A percentile compares a stretch with the other conserved stretches of the same genome.
These are phyloP conservation scores for Cladosporium oxysporum DNA, from an alignment of 2,329 filamentous ascomycete species.

Conservation along the genomic window DNA sequence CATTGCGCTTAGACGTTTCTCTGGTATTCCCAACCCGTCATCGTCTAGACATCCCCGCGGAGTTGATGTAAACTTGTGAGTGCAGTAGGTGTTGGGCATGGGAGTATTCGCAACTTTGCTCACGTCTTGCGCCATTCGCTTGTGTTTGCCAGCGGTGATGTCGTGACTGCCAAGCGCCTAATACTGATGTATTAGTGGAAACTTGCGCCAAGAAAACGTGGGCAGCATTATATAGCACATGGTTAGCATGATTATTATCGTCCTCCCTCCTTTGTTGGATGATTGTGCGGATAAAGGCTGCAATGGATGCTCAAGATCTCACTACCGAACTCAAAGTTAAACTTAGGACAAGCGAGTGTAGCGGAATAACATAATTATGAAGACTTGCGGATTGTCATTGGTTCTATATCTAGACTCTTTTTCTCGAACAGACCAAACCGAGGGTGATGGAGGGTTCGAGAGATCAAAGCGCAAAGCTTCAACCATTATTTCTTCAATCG, in stretches of 20 bases:
- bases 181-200: not conserved
- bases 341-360: not conserved
- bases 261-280: too few species aligned
- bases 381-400: not conserved
- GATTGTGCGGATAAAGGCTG: not conserved
- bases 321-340: not conserved
- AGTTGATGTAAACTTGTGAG: not conserved
- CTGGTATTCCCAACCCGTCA: not conserved
- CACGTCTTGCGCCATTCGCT: constrained; percentile 1
- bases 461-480: not conserved
- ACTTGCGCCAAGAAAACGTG: not conserved
- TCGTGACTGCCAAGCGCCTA: not conserved
- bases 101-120: not conserved
- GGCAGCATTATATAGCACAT: not conserved
- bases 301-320: not conserved
- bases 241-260: not conserved
- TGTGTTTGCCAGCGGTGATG: not conserved
- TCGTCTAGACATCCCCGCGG: not conserved
- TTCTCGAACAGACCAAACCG: not conserved
- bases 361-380: not conserved
- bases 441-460: not conserved
- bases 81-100: not conserved
- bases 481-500: not conserved
- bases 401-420: not conserved
- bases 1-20: not conserved